Base-by-base conservation (phyloP, 352 stramenopile species). In the Phytophthora hybrid region DNA sequence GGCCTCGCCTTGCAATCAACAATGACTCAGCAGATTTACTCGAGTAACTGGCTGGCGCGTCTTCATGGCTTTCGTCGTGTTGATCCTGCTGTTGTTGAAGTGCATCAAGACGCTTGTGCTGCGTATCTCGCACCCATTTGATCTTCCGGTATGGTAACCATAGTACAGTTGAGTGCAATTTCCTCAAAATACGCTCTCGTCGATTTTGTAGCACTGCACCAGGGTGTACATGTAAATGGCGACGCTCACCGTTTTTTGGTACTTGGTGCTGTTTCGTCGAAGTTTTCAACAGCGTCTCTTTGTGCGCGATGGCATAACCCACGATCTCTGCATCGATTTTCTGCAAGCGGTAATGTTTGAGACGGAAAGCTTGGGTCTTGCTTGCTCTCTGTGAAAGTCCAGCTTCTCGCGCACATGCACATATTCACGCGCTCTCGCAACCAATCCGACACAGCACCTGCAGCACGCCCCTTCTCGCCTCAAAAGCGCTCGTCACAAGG, bases 181-280 rank as follows among this genome's bases (percentile, higher is more conserved):
- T 21, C 16, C 54, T 49, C 14, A 54, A 62, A 14, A n/a, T 29
- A 49, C 26, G 13, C 32, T 73, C 52, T 78, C 77, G 67, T 87
- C 74, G 58, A 81, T 79, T 70, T 82, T 85, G 76, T 84, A 87
- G 69, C 80, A 87, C 51, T 85, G 62, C 39, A 87, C 74, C 57
- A 87, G 53, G 5, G 76, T 81, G 62, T 71, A 80, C 67, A 87
- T 77, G 59, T 87, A 87, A 32, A 87, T 75, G 19, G 78, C 80
- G 13, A 82, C 69, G 32, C 78, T 79, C 54, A 82, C 61, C 59
- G 78, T 74, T 63, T 82, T 63, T 57, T 71, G 47, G 39, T 70
- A 64, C 26, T 79, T 81, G 23, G 49, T 61, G 13, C 69, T 26
- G 26, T 1, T 26, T 23, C 6, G 46, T 59, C 11, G 21, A 23